Evolutionary conservation across 768 basidiomycete species (phyloP).

Genomic region (Rubroboletus pulcherrimus): DNA sequence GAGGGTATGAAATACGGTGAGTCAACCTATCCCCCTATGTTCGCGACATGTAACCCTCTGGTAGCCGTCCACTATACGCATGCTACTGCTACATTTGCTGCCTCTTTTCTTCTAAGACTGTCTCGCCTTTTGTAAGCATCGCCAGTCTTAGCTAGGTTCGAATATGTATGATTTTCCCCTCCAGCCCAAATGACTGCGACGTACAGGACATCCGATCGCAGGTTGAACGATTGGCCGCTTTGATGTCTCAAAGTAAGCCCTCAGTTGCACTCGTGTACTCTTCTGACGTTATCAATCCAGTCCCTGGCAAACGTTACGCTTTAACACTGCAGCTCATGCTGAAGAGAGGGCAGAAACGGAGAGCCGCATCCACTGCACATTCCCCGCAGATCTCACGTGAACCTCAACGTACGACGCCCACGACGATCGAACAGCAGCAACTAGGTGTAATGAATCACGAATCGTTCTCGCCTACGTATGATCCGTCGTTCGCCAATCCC

Average conservation of each 20-base stretch:
- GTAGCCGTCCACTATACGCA: slow-evolving; percentile 88
- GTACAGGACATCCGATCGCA: slow-evolving; percentile 66
- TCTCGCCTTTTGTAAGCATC: slow-evolving; percentile 79
- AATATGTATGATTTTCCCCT: neutral
- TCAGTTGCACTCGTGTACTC: neutral
- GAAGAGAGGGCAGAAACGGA: slow-evolving; percentile 68
- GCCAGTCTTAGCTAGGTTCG: neutral
- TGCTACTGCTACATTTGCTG: slow-evolving; percentile 90
- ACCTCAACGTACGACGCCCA: slow-evolving; percentile 44
- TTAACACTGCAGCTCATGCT: slow-evolving; percentile 87
- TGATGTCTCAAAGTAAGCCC: slow-evolving; percentile 74
- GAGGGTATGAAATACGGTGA: slow-evolving; percentile 90
- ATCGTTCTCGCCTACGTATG: slow-evolving; percentile 57
- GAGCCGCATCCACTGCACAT: slow-evolving; percentile 48
- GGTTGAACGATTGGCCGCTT: slow-evolving; percentile 71
- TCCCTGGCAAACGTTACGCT: slow-evolving; percentile 91
- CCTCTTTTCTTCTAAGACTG: slow-evolving; percentile 83
- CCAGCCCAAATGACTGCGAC: slow-evolving; percentile 83
- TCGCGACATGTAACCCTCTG: slow-evolving; percentile 1
- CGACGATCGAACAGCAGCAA: slow-evolving; percentile 44
- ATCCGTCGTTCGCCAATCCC: slow-evolving; percentile 36
- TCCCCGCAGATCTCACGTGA: slow-evolving; percentile 62
- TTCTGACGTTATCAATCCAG: slow-evolving; percentile 38
- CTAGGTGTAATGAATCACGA: slow-evolving; percentile 40
- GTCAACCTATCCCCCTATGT: slow-evolving; percentile 17